Evolutionary conservation across 768 basidiomycete species (phyloP).

Genomic region (Pulveroboletus ravenelii): DNA sequence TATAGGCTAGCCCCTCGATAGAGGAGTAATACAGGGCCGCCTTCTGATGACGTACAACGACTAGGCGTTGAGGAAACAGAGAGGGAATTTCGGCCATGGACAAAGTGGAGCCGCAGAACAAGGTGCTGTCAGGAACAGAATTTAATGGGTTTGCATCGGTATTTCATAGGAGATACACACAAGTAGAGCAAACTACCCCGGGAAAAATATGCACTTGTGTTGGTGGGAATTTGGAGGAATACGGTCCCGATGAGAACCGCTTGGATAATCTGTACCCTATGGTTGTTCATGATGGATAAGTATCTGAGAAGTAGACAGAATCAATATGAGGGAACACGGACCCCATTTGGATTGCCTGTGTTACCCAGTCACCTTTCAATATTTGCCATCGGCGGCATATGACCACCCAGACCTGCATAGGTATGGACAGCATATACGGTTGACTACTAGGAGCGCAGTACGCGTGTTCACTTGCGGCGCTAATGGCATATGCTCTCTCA

Average conservation of each 20-base stretch:
- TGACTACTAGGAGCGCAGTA: slow-evolving; percentile 37
- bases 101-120: slow-evolving; percentile 47
- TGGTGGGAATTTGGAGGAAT: slow-evolving; percentile 37
- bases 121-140: slow-evolving; percentile 34
- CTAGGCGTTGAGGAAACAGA: slow-evolving; percentile 40
- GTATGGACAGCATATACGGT: slow-evolving; percentile 43
- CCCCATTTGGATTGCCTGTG: slow-evolving; percentile 34
- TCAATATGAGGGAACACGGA: slow-evolving; percentile 20
- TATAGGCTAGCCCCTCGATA: slow-evolving; percentile 40
- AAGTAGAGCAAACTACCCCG: slow-evolving; percentile 78
- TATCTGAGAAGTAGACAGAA: not conserved
- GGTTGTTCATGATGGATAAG: not conserved
- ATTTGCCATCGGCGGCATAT: slow-evolving; percentile 44
- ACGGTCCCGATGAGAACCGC: slow-evolving; percentile 30
- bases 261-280: slow-evolving; percentile 34
- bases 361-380: slow-evolving; percentile 36
- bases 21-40: slow-evolving; percentile 48
- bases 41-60: slow-evolving; percentile 40
- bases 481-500: slow-evolving; percentile 41
- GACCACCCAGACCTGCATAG: slow-evolving; percentile 41
- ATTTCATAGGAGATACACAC: slow-evolving; percentile 31
- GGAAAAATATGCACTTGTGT: slow-evolving; percentile 38
- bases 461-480: slow-evolving; percentile 48
- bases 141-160: not conserved
- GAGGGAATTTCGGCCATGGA: slow-evolving; percentile 51